Evolutionary conservation across 306 rosid genomes (phyloP), one percentile per base, ranked within the genome.

Genomic region (Arachis hypogaea): DNA sequence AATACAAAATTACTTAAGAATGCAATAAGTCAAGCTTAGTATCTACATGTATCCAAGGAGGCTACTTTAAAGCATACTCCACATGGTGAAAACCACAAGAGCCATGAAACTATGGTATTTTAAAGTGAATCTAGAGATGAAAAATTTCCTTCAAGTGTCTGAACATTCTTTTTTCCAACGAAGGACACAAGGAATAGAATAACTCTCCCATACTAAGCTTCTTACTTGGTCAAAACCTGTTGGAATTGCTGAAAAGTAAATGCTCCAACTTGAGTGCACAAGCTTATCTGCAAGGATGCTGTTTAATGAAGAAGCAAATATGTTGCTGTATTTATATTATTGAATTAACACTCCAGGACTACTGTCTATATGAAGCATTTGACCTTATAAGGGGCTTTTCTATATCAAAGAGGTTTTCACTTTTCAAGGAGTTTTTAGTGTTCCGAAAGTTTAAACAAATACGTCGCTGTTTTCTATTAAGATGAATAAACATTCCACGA

Each of bases 371-470:
- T 7, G 57, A 42, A 59, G 73, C 62, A 56, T 67, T 72, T 63
- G 73, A 61, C 33, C 46, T 58, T 10, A 41, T 71, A 54, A 52
- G 11, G 41, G 51, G 52, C 29, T 50, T 66, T 68, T 18, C 11
- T 72, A n/a, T 46, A 18, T 30, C 46, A 33, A 62, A 77, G 44
- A 38, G 59, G 63, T 74, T 73, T 77, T 82, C 69, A 63, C 57
- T 74, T 73, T 77, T 82, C 69, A 63, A 75, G 50, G 57, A 56
- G 67, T 49, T 28, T 66, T 11, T 30, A 3, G 16, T 47, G 18
- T 52, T 50, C 56, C 7, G 59, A 66, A 71, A 69, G 74, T 78
- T 68, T 47, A 41, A 41, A 41, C 7, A 41, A 41, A 10, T 55
- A 29, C 28, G 12, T 42, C 12, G 44, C 38, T 68, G 69, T 66